phyloP scores from a whole-genome alignment of 2,329 filamentous ascomycete species.

The Colletotrichum cuscutae region DNA sequence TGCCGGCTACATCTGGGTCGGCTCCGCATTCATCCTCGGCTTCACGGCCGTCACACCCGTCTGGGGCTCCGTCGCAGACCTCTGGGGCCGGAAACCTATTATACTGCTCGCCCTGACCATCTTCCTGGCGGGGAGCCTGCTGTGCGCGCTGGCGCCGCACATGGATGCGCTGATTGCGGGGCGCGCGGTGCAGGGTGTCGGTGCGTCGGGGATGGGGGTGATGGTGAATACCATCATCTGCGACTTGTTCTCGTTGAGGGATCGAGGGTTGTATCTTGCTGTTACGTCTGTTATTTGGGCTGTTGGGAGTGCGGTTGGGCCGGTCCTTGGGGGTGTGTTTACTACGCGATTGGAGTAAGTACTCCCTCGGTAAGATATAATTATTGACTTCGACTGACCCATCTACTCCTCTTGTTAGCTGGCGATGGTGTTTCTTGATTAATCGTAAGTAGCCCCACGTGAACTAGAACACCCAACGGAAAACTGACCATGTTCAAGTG shows the following conservation, averaged over 20 bases:
- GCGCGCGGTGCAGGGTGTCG: constrained; percentile 55
- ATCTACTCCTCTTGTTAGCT: constrained; percentile 50
- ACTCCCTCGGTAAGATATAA: constrained; percentile 41
- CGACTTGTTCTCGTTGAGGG: constrained; percentile 47
- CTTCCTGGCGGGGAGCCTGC: constrained; percentile 61
- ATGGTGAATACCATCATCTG: constrained; percentile 50
- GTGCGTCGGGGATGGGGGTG: constrained; percentile 58
- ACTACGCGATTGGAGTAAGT: constrained; percentile 55
- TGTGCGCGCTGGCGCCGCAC: constrained; percentile 60
- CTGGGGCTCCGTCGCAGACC: constrained; percentile 56
- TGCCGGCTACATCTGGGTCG: constrained; percentile 53
- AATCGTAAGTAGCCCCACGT: constrained; percentile 34
- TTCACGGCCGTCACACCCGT: constrained; percentile 47
- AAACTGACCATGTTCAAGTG: constrained; percentile 30
- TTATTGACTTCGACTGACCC: constrained; percentile 55
- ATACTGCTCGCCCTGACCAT: constrained; percentile 48
- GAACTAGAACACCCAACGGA: neutral
- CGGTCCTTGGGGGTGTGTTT: constrained; percentile 56
- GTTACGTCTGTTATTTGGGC: constrained; percentile 51
- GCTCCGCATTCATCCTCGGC: constrained; percentile 59
- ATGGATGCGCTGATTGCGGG: constrained; percentile 52
- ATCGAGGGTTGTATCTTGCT: constrained; percentile 45
- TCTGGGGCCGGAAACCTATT: constrained; percentile 54
- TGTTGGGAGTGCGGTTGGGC: constrained; percentile 53
- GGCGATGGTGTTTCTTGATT: constrained; percentile 58